Evolutionary conservation across 169 alveolate species (phyloP).

Genomic region (Babesia bigemina): DNA sequence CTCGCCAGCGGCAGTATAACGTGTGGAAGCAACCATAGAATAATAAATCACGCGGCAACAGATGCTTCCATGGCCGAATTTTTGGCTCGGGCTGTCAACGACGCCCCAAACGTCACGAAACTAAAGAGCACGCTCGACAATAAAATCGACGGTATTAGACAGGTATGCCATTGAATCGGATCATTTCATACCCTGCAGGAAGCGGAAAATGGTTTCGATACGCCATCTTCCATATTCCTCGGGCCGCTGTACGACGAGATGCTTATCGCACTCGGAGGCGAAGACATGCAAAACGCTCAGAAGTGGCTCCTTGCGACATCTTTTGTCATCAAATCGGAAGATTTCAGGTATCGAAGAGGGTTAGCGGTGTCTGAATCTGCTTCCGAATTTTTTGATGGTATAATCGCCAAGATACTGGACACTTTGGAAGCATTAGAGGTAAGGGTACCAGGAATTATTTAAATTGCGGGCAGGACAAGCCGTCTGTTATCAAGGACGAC

Average conservation of each 20-base stretch:
- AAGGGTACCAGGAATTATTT: background rate
- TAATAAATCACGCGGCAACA: background rate
- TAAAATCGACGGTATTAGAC: constrained; percentile 31
- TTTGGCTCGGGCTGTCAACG: constrained; percentile 25
- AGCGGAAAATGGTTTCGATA: constrained; percentile 16
- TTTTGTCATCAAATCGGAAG: constrained; percentile 37
- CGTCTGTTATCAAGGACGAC: constrained; percentile 7
- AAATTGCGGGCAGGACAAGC: background rate
- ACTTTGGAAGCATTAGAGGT: constrained; percentile 27
- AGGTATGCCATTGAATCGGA: constrained; percentile 1
- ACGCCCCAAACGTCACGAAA: constrained; percentile 22
- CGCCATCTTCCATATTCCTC: constrained; percentile 26
- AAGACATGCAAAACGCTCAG: constrained; percentile 26
- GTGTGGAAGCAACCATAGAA: background rate
- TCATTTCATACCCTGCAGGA: background rate
- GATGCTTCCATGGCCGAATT: constrained; percentile 33
- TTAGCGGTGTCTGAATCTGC: constrained; percentile 8
- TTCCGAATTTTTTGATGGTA: constrained; percentile 36
- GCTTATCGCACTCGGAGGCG: constrained; percentile 20
- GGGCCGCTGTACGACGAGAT: constrained; percentile 34
- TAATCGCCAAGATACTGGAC: constrained; percentile 20
- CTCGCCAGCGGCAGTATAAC: background rate
- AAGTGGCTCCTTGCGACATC: constrained; percentile 19
- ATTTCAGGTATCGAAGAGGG: constrained; percentile 13
- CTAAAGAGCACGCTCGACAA: constrained; percentile 24